Conservation (phyloP, 176 grass and related monocot species). For the Carex pumila region DNA sequence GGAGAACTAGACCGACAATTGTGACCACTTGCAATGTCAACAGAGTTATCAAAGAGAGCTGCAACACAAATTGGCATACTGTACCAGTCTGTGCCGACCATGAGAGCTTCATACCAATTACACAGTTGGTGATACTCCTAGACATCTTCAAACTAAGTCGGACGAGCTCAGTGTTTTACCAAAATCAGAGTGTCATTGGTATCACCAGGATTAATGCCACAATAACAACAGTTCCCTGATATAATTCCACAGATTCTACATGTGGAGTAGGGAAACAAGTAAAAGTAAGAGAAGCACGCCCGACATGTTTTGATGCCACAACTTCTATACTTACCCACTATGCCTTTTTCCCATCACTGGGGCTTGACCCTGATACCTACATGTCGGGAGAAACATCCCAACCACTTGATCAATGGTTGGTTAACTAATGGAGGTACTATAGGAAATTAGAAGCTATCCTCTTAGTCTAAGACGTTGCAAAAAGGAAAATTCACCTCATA, state of each 20-base stretch:
- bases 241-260: neutral
- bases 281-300: neutral
- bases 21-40: neutral
- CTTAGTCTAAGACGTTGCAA: neutral
- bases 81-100: neutral
- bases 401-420: neutral
- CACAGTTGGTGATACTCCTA: neutral
- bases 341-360: neutral
- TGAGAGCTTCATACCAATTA: neutral
- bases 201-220: neutral
- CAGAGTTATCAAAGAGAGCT: slow-evolving; percentile 1
- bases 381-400: neutral
- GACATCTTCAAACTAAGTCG: neutral
- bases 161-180: neutral
- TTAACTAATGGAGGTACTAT: slow-evolving; percentile 3
- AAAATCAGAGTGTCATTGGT: neutral
- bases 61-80: neutral
- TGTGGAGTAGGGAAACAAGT: neutral
- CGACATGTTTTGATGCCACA: neutral
- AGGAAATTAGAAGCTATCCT: slow-evolving; percentile 18
- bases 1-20: neutral
- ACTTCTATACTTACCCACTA: neutral
- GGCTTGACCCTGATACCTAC: neutral
- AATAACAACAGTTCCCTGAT: neutral
- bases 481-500: slow-evolving; percentile 62